Percentiles rank a stretch among this genome's conserved stretches.
phyloP scores from a whole-genome alignment of 2,329 filamentous ascomycete genomes.

The Zasmidium citrigriseum region DNA sequence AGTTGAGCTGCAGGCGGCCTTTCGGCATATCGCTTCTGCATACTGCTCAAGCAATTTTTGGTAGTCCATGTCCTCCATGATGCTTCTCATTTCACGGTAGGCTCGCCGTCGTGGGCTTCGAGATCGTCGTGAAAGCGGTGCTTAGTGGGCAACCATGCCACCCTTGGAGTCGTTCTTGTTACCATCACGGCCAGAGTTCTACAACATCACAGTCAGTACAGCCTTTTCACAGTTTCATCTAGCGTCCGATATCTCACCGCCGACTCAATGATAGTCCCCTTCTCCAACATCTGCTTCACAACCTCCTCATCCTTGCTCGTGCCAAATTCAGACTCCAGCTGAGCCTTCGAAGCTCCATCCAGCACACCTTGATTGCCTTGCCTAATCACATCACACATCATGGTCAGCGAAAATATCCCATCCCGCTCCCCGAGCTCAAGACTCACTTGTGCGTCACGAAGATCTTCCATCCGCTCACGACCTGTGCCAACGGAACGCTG shows the following conservation, averaged over 20 bases:
- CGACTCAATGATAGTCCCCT: conserved; percentile 67
- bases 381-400: conserved; percentile 47
- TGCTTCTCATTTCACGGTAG: not conserved
- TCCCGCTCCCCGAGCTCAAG: not conserved
- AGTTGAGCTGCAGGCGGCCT: not conserved
- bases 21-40: not conserved
- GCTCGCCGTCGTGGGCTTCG: not conserved
- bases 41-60: not conserved
- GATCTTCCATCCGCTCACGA: conserved; percentile 85
- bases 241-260: conserved; percentile 46
- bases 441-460: conserved; percentile 86
- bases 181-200: conserved; percentile 39
- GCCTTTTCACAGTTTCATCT: not conserved
- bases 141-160: conserved; percentile 31
- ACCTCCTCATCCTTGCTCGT: conserved; percentile 77
- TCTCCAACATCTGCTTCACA: conserved; percentile 77
- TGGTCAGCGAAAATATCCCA: not conserved
- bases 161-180: conserved; percentile 46
- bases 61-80: not conserved
- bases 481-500: conserved; percentile 76
- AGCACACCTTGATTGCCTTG: conserved; percentile 82
- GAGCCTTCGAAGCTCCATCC: conserved; percentile 72
- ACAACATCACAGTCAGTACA: not conserved
- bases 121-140: not conserved
- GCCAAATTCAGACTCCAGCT: conserved; percentile 84